Conservation (phyloP, 371 early-diverging fungal genomes). For the Mucor sp. region DNA sequence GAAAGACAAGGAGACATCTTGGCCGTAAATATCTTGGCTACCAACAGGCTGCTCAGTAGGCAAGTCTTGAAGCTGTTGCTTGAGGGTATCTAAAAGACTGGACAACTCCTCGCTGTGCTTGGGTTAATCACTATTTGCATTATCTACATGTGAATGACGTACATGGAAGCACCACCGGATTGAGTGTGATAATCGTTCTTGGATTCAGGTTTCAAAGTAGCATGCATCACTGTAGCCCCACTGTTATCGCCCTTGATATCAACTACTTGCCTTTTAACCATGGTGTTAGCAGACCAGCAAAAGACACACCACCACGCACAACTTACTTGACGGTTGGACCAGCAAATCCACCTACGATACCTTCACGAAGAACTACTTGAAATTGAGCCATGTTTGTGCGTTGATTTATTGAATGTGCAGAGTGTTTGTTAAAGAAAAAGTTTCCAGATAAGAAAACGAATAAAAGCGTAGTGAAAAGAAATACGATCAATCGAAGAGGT, state of each 20-base stretch:
- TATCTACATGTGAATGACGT: slow-evolving; percentile 14
- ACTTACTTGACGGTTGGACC: slow-evolving; percentile 45
- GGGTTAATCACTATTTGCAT: background rate
- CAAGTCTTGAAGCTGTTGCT: slow-evolving; percentile 25
- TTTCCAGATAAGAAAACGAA: slow-evolving; percentile 11
- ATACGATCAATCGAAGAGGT: slow-evolving; percentile 7
- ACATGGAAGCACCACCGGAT: slow-evolving; percentile 33
- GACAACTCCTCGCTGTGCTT: slow-evolving; percentile 18
- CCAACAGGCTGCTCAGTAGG: slow-evolving; percentile 49
- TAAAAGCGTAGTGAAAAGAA: slow-evolving; percentile 16
- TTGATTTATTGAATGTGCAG: background rate
- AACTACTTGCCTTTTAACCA: slow-evolving; percentile 32
- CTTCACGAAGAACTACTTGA: slow-evolving; percentile 44
- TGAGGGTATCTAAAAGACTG: slow-evolving; percentile 14
- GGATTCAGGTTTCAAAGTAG: slow-evolving; percentile 35
- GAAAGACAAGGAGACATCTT: slow-evolving; percentile 43
- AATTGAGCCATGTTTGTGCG: slow-evolving; percentile 16
- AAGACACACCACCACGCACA: background rate
- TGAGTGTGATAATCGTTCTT: slow-evolving; percentile 34
- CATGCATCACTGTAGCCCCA: slow-evolving; percentile 37
- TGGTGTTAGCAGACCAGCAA: background rate
- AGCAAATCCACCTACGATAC: slow-evolving; percentile 48
- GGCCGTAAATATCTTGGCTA: slow-evolving; percentile 54
- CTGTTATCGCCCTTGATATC: slow-evolving; percentile 38
- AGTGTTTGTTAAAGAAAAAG: slow-evolving; percentile 1